Base-by-base conservation (phyloP, 2,329 filamentous ascomycete species). In the Magnaporthiopsis incrustans region DNA sequence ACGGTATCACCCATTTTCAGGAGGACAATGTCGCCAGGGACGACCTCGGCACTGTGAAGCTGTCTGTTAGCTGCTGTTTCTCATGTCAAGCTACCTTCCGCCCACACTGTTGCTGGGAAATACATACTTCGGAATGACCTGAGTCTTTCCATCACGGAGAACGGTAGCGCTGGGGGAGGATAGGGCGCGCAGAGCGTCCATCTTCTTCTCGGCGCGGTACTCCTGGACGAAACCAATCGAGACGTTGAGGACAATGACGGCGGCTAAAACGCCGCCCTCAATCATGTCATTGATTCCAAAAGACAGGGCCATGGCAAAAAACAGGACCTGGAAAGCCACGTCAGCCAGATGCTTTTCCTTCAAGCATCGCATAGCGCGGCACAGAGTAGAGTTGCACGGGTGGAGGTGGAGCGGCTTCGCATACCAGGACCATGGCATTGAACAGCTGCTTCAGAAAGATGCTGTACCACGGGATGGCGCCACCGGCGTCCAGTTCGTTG, bases 361-460 rank as follows among this genome's bases (percentile, higher is more conserved):
- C 14, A 18, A 18, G 22, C 6, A 18, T 50, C 25, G 3, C 6
- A 53, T 25, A 27, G 10, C 14, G 22, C 7, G 3, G 50, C 26
- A 79, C 66, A 65, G 50, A 35, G 35, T 33, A 18, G n/a, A 8
- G 22, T 14, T 22, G 30, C 26, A 56, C 32, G 53, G 18, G 12
- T 30, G 30, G 12, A 4, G 33, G 33, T 14, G 12, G 11, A 12
- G 33, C 2, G 58, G 35, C 14, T 50, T 3, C 10, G 77, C 82
- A 68, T 76, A 85, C 85, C 70, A 92, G 75, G 64, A 89, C 89
- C 89, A 92, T 91, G 65, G 89, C 89, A 79, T 92, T 92, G 72
- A 87, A 84, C 27, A 91, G 75, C 73, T 92, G 89, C 69, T 88
- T 87, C 65, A 89, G 77, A 60, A 92, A 77, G 57, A 92, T 90